Base-by-base conservation (phyloP, 2,329 filamentous ascomycete genomes). In the Fusarium marasasianum region DNA sequence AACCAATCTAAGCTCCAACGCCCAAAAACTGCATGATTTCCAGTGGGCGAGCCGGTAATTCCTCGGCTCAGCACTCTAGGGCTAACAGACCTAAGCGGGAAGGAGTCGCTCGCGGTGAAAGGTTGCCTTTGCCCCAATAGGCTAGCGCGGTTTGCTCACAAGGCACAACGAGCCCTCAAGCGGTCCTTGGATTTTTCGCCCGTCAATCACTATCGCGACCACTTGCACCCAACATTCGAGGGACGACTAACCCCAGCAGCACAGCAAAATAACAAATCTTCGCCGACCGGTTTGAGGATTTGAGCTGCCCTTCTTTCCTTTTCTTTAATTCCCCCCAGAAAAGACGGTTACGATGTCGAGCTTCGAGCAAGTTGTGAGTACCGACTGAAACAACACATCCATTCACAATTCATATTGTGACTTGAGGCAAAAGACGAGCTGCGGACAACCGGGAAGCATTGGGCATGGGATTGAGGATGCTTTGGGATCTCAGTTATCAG, bases 321-420 rank as follows among this genome's bases (percentile, higher is more conserved):
- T 78, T 72, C 72, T 76, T 72, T 78, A 70, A 77, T 58, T 26
- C 63, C 74, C 75, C 73, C 72, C 78, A 78, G 76, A 80, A 80
- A 78, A 83, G 82, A 84, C 81, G 78, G 76, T 80, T 79, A 80
- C 87, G 83, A 91, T 92, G 90, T 91, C 90, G 84, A 89, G 88
- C 82, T 92, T 92, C 86, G 91, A 92, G 88, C 84, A 86, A 85
- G 90, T 91, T 88, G 91, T 92, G 87, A 91, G 90, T 92, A 71
- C 65, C 76, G 65, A 63, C 63, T 65, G 58, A 55, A 64, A 53
- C 66, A 62, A 55, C 51, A 29, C 3, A 40, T 41, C 51, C 51
- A 53, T 53, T 53, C 69, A 59, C 63, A 67, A 66, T 77, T 38
- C 53, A 59, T 59, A 47, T 57, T 70, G 57, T 65, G 66, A 38